These are phyloP conservation scores for Umbilicus rupestris DNA, from an alignment of 164 flowering plant genomes.

Conservation along the genomic window DNA sequence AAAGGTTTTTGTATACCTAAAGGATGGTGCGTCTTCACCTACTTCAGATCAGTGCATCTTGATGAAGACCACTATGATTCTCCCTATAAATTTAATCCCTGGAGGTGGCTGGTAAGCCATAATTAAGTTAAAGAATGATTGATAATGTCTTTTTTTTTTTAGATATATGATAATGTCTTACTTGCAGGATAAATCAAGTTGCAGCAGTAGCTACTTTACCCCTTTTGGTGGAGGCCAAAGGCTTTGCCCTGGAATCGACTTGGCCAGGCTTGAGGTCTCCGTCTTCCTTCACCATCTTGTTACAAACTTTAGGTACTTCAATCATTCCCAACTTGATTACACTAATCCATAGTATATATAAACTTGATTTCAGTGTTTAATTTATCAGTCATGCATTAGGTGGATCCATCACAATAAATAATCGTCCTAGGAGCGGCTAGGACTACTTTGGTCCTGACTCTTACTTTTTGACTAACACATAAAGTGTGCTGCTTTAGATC, in stretches of 20 bases:
- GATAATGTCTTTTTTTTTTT: no score
- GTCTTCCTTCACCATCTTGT: slow-evolving; percentile 86
- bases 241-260: slow-evolving; percentile 86
- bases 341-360: neutral
- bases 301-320: slow-evolving; percentile 60
- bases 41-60: slow-evolving; percentile 88
- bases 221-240: slow-evolving; percentile 99
- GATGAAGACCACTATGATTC: slow-evolving; percentile 53
- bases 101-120: slow-evolving; percentile 89
- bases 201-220: neutral
- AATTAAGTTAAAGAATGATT: neutral
- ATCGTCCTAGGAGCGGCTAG: neutral
- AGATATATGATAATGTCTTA: no score
- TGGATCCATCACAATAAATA: no score
- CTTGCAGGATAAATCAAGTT: neutral
- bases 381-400: no score
- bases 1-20: slow-evolving; percentile 77
- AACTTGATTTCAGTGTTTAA: no score
- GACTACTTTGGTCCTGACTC: neutral
- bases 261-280: slow-evolving; percentile 88
- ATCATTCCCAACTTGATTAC: neutral
- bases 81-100: slow-evolving; percentile 77
- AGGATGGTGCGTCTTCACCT: slow-evolving; percentile 76
- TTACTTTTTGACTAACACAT: no score
- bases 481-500: no score